phyloP scores from a whole-genome alignment of 495 filamentous ascomycete species.

The Lophiotrema nucula region DNA sequence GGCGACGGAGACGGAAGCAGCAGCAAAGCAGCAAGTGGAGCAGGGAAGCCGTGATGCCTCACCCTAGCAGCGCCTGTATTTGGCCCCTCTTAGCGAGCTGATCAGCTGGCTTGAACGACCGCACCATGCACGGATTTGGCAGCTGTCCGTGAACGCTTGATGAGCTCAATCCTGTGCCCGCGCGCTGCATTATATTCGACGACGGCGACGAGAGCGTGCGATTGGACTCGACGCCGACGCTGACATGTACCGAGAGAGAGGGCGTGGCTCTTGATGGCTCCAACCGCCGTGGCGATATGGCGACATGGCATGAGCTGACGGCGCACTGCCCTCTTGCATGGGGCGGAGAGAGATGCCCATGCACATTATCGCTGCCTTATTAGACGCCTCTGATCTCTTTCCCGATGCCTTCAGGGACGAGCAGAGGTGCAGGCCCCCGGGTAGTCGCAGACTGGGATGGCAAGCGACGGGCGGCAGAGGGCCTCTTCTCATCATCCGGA shows the following conservation, averaged over 20 bases:
- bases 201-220: background rate
- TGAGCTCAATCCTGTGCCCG: background rate
- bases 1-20: background rate
- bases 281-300: too few relatives aligned
- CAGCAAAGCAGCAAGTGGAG: too few relatives aligned
- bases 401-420: too few relatives aligned
- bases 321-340: constrained; percentile 1
- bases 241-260: too few relatives aligned
- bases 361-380: background rate
- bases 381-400: too few relatives aligned
- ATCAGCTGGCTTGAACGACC: constrained; percentile 4
- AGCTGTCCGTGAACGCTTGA: constrained; percentile 2
- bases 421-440: too few relatives aligned
- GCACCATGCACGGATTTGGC: background rate
- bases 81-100: constrained; percentile 4
- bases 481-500: too few relatives aligned
- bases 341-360: constrained; percentile 4
- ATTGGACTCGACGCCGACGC: background rate
- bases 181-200: background rate
- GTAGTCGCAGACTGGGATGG: too few relatives aligned
- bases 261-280: background rate
- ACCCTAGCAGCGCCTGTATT: background rate
- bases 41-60: background rate
- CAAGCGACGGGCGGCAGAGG: too few relatives aligned
- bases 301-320: too few relatives aligned